Evolutionary conservation across 495 filamentous ascomycete species (phyloP).

Genomic region (Talaromyces adpressus): DNA sequence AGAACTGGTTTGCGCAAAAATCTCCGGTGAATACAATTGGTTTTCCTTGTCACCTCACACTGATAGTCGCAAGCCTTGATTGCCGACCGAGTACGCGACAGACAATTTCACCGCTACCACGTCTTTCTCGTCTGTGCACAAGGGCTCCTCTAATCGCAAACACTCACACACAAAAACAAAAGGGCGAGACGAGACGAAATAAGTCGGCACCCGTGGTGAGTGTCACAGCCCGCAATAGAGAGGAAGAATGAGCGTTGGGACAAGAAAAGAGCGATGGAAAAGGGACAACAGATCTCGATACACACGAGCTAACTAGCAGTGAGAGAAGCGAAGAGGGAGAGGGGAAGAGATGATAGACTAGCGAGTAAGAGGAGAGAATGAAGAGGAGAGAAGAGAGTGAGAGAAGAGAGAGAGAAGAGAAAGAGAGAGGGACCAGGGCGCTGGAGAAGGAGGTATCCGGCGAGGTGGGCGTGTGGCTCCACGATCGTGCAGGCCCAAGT

Average conservation of each 20-base stretch:
- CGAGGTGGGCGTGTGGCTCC: constrained; percentile 10
- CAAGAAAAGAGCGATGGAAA: background rate
- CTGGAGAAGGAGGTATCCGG: constrained; percentile 8
- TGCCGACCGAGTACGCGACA: background rate
- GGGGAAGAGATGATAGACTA: constrained; percentile 6
- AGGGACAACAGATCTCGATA: background rate
- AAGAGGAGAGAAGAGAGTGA: constrained; percentile 9
- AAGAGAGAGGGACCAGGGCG: constrained; percentile 2
- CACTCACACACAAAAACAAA: background rate
- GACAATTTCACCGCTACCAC: background rate
- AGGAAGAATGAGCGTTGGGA: background rate
- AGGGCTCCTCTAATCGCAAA: background rate
- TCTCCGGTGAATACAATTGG: background rate
- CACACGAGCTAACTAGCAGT: background rate
- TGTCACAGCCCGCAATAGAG: constrained; percentile 3
- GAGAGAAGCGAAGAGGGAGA: constrained; percentile 12
- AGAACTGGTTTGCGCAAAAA: background rate
- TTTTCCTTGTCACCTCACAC: background rate
- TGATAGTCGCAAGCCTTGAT: background rate
- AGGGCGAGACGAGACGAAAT: constrained; percentile 8
- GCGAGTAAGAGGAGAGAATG: constrained; percentile 9
- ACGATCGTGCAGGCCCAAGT: constrained; percentile 12
- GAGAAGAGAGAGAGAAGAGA: constrained; percentile 8
- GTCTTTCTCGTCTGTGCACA: background rate
- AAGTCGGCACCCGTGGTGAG: background rate